phyloP scores from a whole-genome alignment of 2,329 filamentous ascomycete genomes.

The Trichoderma sp. region DNA sequence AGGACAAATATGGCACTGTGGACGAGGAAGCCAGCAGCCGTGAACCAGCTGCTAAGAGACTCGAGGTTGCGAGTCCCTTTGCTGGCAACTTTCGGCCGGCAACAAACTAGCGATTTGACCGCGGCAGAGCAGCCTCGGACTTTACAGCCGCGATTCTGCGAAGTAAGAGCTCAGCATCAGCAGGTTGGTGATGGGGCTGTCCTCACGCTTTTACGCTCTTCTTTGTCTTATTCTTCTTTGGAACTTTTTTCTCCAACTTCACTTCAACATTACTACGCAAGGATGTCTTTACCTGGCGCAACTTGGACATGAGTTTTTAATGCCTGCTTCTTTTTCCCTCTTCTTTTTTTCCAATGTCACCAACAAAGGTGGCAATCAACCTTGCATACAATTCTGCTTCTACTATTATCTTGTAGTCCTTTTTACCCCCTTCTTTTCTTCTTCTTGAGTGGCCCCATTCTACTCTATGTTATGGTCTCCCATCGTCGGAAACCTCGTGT shows the following conservation, averaged over 20 bases:
- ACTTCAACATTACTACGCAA: not conserved
- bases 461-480: not conserved
- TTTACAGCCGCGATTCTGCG: slow-evolving; percentile 13
- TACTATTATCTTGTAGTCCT: not conserved
- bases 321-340: not conserved
- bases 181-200: slow-evolving; percentile 9
- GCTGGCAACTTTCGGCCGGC: not conserved
- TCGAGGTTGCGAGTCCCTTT: slow-evolving; percentile 53
- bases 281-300: not conserved
- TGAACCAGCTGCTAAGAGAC: slow-evolving; percentile 55
- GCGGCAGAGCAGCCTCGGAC: slow-evolving; percentile 1
- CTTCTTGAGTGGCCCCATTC: slow-evolving; percentile 2
- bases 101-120: slow-evolving; percentile 21
- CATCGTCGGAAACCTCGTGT: not conserved
- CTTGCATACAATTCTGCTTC: not conserved
- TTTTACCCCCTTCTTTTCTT: not conserved
- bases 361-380: not conserved
- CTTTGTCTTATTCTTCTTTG: not conserved
- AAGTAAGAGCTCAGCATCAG: slow-evolving; percentile 15
- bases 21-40: slow-evolving; percentile 37
- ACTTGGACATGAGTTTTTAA: not conserved
- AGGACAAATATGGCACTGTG: slow-evolving; percentile 58
- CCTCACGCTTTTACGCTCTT: not conserved
- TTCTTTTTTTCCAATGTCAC: not conserved
- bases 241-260: not conserved